Conservation (phyloP, 73 alveolate genomes). For the Tetrahymena elliotti region DNA sequence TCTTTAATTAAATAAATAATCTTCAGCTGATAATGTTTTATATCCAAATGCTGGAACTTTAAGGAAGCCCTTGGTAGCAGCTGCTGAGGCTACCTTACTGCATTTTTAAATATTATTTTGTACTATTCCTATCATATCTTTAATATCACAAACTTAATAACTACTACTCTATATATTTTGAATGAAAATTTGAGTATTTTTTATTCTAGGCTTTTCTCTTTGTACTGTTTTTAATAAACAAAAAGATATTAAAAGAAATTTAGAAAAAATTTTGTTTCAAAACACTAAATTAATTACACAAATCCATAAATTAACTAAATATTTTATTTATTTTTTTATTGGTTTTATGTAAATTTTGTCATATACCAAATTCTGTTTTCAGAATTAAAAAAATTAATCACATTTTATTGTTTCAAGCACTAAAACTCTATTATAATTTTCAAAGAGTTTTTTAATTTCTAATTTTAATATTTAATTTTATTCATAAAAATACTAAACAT, state of each 20-base stretch:
- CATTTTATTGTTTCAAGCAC: too few relatives aligned
- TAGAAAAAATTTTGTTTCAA: not conserved
- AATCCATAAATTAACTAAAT: not conserved
- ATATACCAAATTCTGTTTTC: not conserved
- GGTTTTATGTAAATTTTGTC: not conserved
- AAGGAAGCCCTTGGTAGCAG: not conserved
- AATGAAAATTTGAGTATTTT: not conserved
- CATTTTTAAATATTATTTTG: not conserved
- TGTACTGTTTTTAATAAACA: not conserved
- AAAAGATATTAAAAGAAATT: not conserved
- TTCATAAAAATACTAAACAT: too few relatives aligned
- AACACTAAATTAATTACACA: not conserved
- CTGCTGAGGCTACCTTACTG: not conserved
- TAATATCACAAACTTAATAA: not conserved
- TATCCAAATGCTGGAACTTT: slow-evolving; percentile 4
- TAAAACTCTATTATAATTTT: not conserved
- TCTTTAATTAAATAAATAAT: slow-evolving; percentile 23
- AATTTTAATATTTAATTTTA: too few relatives aligned
- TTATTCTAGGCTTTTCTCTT: not conserved
- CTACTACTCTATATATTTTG: not conserved
- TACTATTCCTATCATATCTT: not conserved
- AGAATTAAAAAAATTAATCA: not conserved
- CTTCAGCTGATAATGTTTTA: slow-evolving; percentile 26
- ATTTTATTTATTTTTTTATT: not conserved
- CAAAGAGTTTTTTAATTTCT: too few relatives aligned